These are phyloP conservation scores for Alternaria infectoria DNA, from an alignment of 2,329 filamentous ascomycete genomes.

Conservation along the genomic window DNA sequence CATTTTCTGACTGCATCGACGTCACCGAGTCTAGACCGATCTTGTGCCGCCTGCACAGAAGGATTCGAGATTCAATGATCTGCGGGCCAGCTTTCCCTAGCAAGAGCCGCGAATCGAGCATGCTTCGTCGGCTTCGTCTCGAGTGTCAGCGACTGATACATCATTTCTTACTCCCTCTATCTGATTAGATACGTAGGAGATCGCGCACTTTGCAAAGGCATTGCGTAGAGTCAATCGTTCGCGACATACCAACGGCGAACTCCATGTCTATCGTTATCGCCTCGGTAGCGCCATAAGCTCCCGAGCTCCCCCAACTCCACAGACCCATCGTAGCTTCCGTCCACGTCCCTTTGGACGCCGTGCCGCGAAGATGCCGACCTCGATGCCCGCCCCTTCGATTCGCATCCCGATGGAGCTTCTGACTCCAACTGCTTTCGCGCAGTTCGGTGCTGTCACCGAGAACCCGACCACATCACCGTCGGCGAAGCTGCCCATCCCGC, in stretches of 20 bases:
- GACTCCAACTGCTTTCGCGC: slow-evolving; percentile 70
- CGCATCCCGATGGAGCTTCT: slow-evolving; percentile 69
- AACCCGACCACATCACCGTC: slow-evolving; percentile 66
- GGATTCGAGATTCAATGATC: slow-evolving; percentile 4
- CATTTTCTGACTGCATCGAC: not conserved
- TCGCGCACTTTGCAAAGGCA: not conserved
- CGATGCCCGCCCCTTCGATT: slow-evolving; percentile 49
- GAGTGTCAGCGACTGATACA: not conserved
- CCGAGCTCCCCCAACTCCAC: slow-evolving; percentile 11
- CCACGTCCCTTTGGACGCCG: not conserved
- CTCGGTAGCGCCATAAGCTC: slow-evolving; percentile 20
- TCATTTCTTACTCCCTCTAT: not conserved
- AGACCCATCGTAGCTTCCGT: slow-evolving; percentile 4
- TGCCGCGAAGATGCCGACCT: slow-evolving; percentile 43
- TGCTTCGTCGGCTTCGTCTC: not conserved
- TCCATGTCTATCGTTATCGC: slow-evolving; percentile 16
- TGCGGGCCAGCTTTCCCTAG: slow-evolving; percentile 5
- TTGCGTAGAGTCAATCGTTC: not conserved
- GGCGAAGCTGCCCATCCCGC: slow-evolving; percentile 54
- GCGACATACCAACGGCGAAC: too few relatives aligned
- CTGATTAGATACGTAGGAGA: too few relatives aligned
- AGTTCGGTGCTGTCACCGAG: slow-evolving; percentile 83
- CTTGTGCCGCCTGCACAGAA: not conserved
- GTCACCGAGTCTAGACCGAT: not conserved
- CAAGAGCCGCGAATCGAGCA: not conserved